Base-by-base conservation (phyloP, 768 basidiomycete genomes). In the Udeniomyces megalosporus region DNA sequence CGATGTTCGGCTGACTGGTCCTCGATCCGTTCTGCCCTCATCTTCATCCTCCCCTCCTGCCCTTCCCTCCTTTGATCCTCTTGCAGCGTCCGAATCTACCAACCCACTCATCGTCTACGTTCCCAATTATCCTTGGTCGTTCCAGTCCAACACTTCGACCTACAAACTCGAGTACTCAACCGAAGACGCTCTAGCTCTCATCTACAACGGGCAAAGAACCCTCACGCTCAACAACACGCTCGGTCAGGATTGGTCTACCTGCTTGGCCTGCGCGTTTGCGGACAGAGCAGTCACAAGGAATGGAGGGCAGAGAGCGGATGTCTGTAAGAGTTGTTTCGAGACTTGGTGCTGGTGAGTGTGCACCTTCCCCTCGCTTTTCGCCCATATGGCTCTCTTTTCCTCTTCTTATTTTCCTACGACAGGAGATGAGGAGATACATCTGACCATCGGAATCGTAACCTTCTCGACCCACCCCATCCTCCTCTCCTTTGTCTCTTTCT, bases 81-180 rank as follows among this genome's bases (percentile, higher is more conserved):
- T 58, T 71, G 71, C 46, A 8, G 8, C 17, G 10, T 42, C 38
- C 38, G 17, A 42, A 42, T 8, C 8, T 17, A 42, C 73, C 61
- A 71, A 72, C 65, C 86, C 86, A 0, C 66, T 88, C 22, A 72
- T 88, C 45, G 78, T 88, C 47, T 87, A 85, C 68, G 75, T 88
- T 7, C 87, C 88, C 6, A 77, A 76, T 61, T 70, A 78, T 60
- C 84, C 85, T 14, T 79, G 82, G 22, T 67, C 70, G n/a, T 58
- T 49, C 5, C 68, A 75, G 8, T 77, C 81, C 82, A 86, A 84
- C 84, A 71, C 65, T 74, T 68, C 67, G 12, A 81, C 84, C 28
- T 81, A 82, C 69, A 75, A 78, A 68, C 74, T 86, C n/a, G 72
- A 76, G 22, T 89, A 86, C 69, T 77, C 78, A 17, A 72, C 73